A percentile compares a stretch with the other conserved stretches of the same genome.
Conservation (phyloP, 2,329 filamentous ascomycete genomes). For the Apiospora koreana region DNA sequence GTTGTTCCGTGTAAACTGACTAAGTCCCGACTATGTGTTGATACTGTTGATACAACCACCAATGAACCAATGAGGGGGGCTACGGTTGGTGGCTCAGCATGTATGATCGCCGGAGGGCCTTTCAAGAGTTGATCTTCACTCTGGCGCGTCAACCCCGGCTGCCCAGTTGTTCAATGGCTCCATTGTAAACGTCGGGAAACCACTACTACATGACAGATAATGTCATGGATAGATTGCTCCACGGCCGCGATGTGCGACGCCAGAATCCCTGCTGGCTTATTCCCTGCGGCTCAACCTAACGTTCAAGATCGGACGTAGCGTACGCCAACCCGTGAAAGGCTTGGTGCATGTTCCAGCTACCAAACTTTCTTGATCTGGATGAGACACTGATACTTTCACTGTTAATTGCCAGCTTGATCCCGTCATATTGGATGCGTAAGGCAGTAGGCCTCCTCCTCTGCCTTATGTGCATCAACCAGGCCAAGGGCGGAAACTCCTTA, state of each 20-base stretch:
- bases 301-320: neutral
- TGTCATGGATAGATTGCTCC: neutral
- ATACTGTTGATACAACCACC: neutral
- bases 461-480: neutral
- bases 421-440: neutral
- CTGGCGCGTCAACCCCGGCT: neutral
- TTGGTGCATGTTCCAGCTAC: neutral
- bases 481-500: neutral
- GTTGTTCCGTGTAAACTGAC: neutral
- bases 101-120: neutral
- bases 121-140: neutral
- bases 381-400: neutral
- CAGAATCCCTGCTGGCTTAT: neutral
- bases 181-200: neutral
- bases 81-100: slow-evolving; percentile 1
- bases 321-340: neutral
- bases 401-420: neutral
- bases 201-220: neutral
- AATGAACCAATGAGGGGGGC: neutral
- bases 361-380: slow-evolving; percentile 1
- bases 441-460: neutral
- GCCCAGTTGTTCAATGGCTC: neutral
- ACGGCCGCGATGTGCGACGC: neutral
- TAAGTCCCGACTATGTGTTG: neutral
- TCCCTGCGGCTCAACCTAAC: neutral